phyloP scores from a whole-genome alignment of 2,329 filamentous ascomycete species.

The Cladophialophora yegresii region DNA sequence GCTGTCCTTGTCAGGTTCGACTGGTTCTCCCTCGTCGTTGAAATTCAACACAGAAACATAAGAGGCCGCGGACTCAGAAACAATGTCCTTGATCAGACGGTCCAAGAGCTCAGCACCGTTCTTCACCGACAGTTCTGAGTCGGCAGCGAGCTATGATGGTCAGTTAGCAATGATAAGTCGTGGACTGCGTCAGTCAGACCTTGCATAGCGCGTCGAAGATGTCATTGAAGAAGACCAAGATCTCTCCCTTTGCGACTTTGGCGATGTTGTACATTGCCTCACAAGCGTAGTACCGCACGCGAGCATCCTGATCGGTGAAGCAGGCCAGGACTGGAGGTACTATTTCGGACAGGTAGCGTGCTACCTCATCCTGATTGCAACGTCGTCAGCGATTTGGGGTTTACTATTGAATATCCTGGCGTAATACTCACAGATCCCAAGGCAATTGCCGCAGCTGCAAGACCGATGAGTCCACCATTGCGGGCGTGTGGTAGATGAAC shows the following conservation, averaged over 20 bases:
- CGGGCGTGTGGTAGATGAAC: constrained; percentile 95
- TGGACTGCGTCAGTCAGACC: constrained; percentile 53
- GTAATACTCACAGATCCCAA: constrained; percentile 73
- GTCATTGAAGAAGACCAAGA: constrained; percentile 95
- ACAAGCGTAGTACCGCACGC: constrained; percentile 96
- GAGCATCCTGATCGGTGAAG: constrained; percentile 96
- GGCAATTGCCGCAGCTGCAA: constrained; percentile 94
- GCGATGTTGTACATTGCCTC: constrained; percentile 99
- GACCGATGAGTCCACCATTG: constrained; percentile 92
- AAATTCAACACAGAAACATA: constrained; percentile 87
- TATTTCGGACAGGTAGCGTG: constrained; percentile 87
- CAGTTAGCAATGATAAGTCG: constrained; percentile 23
- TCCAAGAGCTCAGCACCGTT: constrained; percentile 96
- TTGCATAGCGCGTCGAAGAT: constrained; percentile 98
- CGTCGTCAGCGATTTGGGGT: constrained; percentile 1
- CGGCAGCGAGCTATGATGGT: constrained; percentile 74
- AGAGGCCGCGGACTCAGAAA: constrained; percentile 89
- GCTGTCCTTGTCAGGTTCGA: constrained; percentile 43
- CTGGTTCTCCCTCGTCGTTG: constrained; percentile 48
- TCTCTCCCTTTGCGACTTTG: constrained; percentile 97
- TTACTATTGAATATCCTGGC: neutral
- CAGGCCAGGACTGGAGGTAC: constrained; percentile 95
- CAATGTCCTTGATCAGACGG: constrained; percentile 92
- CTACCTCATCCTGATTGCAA: constrained; percentile 68
- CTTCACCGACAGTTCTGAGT: constrained; percentile 95